Evolutionary conservation across 345 rosid species (phyloP).

Genomic region (Heritiera littoralis): DNA sequence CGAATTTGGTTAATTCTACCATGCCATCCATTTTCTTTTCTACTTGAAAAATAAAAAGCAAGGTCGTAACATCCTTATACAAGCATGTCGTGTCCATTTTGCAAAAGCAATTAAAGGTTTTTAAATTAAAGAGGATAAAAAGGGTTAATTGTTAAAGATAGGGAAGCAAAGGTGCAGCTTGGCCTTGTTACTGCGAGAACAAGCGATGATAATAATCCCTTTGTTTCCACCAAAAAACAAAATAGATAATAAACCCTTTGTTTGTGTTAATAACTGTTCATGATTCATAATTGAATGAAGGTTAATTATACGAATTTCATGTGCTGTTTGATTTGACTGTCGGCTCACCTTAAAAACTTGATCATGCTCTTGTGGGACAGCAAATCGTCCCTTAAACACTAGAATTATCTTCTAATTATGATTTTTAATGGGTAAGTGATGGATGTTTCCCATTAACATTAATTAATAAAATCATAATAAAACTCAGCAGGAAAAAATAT

Average conservation of each 20-base stretch:
- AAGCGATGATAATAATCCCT: background rate
- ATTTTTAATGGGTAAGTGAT: background rate
- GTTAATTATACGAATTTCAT: background rate
- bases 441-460: background rate
- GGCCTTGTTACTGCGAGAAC: background rate
- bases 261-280: too few species aligned
- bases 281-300: too few species aligned
- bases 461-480: too few species aligned
- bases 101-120: background rate
- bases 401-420: slow-evolving; percentile 18
- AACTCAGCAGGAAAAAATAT: background rate
- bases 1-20: background rate
- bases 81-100: background rate
- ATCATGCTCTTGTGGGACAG: background rate
- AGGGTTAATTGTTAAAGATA: background rate
- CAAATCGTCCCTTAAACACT: background rate
- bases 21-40: background rate
- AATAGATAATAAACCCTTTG: background rate
- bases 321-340: slow-evolving; percentile 8
- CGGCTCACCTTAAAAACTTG: slow-evolving; percentile 1
- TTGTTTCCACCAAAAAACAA: too few species aligned
- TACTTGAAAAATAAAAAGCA: background rate
- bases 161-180: too few species aligned
- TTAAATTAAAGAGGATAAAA: background rate
- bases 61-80: background rate